Base-by-base conservation (phyloP, 1,139 yeast species). In the Hyphopichia buzzinii region DNA sequence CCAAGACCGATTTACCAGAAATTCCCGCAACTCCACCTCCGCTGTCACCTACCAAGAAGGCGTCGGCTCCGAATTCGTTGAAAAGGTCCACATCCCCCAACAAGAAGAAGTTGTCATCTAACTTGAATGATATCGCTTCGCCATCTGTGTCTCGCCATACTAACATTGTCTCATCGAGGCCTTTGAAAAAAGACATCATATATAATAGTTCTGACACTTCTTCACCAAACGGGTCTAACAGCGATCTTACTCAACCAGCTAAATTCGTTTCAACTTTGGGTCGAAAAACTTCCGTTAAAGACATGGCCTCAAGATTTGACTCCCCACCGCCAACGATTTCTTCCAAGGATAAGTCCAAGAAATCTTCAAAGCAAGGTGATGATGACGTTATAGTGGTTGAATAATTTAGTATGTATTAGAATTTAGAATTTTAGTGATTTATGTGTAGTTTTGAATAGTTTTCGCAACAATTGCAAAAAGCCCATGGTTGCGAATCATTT, bases 61-160 rank as follows among this genome's bases (percentile, higher is more conserved):
- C 50, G 16, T 39, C 54, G 12, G 41, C 56, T 1, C 48, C 55
- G 0, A 54, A 46, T 17, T 38, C 57, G 1, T 58, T 67, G 31
- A 67, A 51, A 40, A 52, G 74, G 38, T 67, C 74, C 3, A 50
- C 60, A 2, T 67, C 74, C 3, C 74, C 74, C 2, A 65, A 62
- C 37, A 68, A 67, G 38, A 67, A 64, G 43, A 61, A 62, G 30
- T 49, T 63, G 36, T 59, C 49, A 33, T 39, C 64, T 2, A 48
- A 53, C 29, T 49, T 63, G 34, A 48, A 48, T 21, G 62, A 54
- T 6, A 49, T n/a, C 26, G 26, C 29, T 8, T 12, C 33, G 4
- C 8, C 26, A 19, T 19, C 23, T 19, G 6, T 19, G 10, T 10
- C 23, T 19, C 23, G 23, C 10, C 23, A 19, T 6, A 10, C 37